Evolutionary conservation across 73 alveolate species (phyloP), one percentile per base, ranked within the genome.

Genomic region (Diophrys sp.): DNA sequence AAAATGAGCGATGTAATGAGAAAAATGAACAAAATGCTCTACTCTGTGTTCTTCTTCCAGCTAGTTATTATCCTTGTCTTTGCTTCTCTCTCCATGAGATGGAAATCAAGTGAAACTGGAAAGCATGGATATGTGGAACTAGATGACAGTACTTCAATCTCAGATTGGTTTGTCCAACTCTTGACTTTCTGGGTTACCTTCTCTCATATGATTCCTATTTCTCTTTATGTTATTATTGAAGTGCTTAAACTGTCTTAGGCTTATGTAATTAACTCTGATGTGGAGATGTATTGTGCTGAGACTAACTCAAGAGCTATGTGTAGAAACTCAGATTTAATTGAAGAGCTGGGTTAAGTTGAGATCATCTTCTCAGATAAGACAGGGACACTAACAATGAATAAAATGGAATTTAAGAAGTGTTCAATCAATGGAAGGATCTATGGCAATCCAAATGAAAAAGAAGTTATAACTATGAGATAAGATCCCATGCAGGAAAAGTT

Each of bases 381-480:
- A 0, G 98, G 98, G 0, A 93, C 98, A 14, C 71, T 93, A 27
- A 93, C 98, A n/a, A 86, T 81, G 90, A 93, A 93, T 62, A 93
- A 89, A 83, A 86, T 93, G 90, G 90, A 78, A n/a, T 77, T 93
- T 18, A 93, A 93, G 83, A 74, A 83, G 67, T 93, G 96, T 82
- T 81, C 91, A 72, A 83, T 93, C 25, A 72, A 78, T 67, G 95
- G 94, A 14, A 83, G 56, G 71, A 91, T 86, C 25, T 87, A 90
- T 80, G 98, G 98, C 62, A 91, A 57, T 71, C 87, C 73, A 75
- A 79, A 75, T 85, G 89, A 0, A 84, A 78, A 74, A 32, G 87
- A 74, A 79, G 71, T 71, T 53, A 80, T 31, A 75, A 77, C 18
- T 77, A 81, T 27, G 62, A 80, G 67, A 79, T 84, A 27, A 71